Conservation (phyloP, 2,329 filamentous ascomycete species). For the Fusarium sp. region DNA sequence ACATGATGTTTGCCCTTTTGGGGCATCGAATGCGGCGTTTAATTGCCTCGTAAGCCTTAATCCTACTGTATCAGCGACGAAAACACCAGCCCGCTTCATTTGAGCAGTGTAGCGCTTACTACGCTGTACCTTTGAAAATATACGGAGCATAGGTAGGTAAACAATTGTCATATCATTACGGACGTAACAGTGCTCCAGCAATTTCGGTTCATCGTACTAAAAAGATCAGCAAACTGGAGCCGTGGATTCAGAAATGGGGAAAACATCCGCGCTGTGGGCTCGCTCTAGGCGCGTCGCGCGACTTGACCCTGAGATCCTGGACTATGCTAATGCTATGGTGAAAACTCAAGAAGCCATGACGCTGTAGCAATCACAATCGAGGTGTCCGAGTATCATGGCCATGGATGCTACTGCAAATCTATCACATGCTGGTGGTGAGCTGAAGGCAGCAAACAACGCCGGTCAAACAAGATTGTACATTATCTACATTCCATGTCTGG, state of each 20-base stretch:
- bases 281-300: slow-evolving; percentile 24
- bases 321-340: slow-evolving; percentile 23
- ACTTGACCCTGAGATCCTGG: slow-evolving; percentile 33
- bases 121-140: slow-evolving; percentile 16
- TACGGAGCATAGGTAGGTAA: neutral
- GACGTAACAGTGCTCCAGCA: slow-evolving; percentile 12
- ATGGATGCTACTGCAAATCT: neutral
- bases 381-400: slow-evolving; percentile 6
- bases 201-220: slow-evolving; percentile 35
- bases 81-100: slow-evolving; percentile 7
- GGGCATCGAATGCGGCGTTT: slow-evolving; percentile 11
- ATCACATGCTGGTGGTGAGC: slow-evolving; percentile 26
- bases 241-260: slow-evolving; percentile 26
- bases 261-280: slow-evolving; percentile 30
- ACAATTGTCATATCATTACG: slow-evolving; percentile 20
- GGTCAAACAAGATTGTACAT: slow-evolving; percentile 11
- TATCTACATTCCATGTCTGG: neutral
- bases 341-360: slow-evolving; percentile 4
- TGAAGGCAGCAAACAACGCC: slow-evolving; percentile 21
- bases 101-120: neutral
- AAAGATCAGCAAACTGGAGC: slow-evolving; percentile 7
- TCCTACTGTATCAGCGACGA: slow-evolving; percentile 7
- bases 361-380: slow-evolving; percentile 22
- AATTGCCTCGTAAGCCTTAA: slow-evolving; percentile 32
- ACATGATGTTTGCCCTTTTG: slow-evolving; percentile 25